Base-by-base conservation (phyloP, 2,329 filamentous ascomycete genomes). In the Cladosporium phlei region DNA sequence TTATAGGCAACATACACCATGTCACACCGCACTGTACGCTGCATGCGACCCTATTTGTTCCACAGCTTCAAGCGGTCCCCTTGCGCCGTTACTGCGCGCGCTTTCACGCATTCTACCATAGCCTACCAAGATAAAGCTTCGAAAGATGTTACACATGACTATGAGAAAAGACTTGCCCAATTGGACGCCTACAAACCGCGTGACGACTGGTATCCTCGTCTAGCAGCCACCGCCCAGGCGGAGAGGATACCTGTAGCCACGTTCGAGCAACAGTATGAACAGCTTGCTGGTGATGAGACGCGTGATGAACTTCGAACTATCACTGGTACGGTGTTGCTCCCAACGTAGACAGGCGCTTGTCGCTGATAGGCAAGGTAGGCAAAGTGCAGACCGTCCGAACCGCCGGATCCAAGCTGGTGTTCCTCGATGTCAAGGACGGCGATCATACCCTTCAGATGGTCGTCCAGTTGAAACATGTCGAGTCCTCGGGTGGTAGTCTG, bases 381-480 rank as follows among this genome's bases (percentile, higher is more conserved):
- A 88, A 88, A 63, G 76, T 95, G 53, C 75, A 77, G 59, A 82
- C 82, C 37, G 78, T 86, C 61, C 85, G 88, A 52, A 73, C 79
- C 38, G 77, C 81, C 46, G 83, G 90, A 55, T 83, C 80, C 57
- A 88, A 86, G 67, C 80, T 98, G 57, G 74, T 88, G 53, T 98
- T 98, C 66, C 66, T 96, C 55, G 86, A 93, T 67, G 70, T 97
- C 39, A 74, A 82, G 55, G 82, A 88, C 64, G 81, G 88, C 61
- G 84, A 82, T 48, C 70, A 80, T 55, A 79, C 76, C 53, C 67
- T 94, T 25, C 93, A 98, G 68, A 76, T 83, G 51, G 81, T 95
- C 71, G 30, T 44, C 5, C 29, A 44, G 22, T 77, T 86, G 65
- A 86, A 86, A 66, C 74, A 83, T 56, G 73, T 74, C 49, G 77